These are phyloP conservation scores for Psidium friedrichsthalianum DNA, from an alignment of 345 rosid genomes.

Conservation along the genomic window DNA sequence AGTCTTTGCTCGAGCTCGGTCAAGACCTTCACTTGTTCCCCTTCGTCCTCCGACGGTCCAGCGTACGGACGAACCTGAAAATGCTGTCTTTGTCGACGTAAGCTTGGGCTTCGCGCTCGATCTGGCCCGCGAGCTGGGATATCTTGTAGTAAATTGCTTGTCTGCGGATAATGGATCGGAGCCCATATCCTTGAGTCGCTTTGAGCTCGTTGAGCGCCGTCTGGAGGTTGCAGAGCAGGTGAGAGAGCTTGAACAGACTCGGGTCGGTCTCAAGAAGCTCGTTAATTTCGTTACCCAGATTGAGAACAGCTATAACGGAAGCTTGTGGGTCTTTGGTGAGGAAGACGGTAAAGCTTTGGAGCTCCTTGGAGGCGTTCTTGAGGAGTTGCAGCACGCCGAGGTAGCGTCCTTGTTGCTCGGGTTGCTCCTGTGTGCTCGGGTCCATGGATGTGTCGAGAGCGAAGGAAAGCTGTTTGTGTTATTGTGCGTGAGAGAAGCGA, in stretches of 20 bases:
- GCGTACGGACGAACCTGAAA: constrained; percentile 11
- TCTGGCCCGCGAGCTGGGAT: constrained; percentile 14
- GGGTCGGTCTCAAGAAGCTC: constrained; percentile 7
- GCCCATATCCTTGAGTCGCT: constrained; percentile 12
- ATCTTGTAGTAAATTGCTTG: constrained; percentile 28
- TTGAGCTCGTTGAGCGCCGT: constrained; percentile 18
- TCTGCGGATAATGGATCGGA: constrained; percentile 19
- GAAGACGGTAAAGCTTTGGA: constrained; percentile 25
- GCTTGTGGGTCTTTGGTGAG: constrained; percentile 8
- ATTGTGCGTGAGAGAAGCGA: background rate
- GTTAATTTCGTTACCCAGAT: constrained; percentile 6
- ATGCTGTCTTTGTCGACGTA: constrained; percentile 21
- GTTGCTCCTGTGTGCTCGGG: background rate
- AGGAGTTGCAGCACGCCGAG: constrained; percentile 12
- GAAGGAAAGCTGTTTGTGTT: background rate
- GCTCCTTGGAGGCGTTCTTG: constrained; percentile 21
- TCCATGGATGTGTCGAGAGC: constrained; percentile 14
- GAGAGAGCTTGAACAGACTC: constrained; percentile 16
- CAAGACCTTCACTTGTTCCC: constrained; percentile 15
- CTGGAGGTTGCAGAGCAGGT: constrained; percentile 20
- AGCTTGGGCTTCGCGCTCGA: constrained; percentile 22
- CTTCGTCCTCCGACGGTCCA: constrained; percentile 22
- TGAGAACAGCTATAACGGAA: constrained; percentile 9
- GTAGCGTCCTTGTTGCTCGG: background rate
- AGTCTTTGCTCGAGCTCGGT: constrained; percentile 26